Base-by-base conservation (phyloP, 2,329 filamentous ascomycete species). In the Colletotrichum simmondsii region DNA sequence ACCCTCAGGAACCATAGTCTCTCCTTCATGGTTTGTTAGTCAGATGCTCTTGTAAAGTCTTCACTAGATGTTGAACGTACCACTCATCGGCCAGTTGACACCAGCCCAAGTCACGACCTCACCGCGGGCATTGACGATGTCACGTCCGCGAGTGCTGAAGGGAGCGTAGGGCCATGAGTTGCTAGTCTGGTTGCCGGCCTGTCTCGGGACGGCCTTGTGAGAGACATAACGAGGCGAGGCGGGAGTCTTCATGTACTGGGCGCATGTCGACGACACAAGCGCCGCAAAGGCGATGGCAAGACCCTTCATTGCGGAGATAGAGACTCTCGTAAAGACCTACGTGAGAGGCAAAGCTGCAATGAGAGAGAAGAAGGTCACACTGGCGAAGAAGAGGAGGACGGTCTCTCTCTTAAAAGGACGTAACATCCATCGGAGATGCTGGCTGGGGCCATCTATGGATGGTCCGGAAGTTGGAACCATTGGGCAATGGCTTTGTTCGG, bases 1-100 rank as follows among this genome's bases (percentile, higher is more conserved):
- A 7, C 88, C 88, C 76, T 90, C 88, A 0, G 88, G 88, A 3
- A 90, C 83, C 87, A 90, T 89, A n/a, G 86, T 83, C 37, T 89
- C 87, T 65, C 85, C 86, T 24, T 88, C 86, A 1, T 88, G 5
- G 87, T 81, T 74, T 88, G 85, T 80, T 87, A 86, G 81, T 90
- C 85, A 91, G 83, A 61, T 89, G 89, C 77, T 91, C 89, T 42
- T 89, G 89, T 16, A 16, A 5, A 16, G 5, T 6, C 86, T 83
- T 16, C 12, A 4, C 8, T 22, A 14, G 14, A 49, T 90, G 83
- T 81, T 89, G 87, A 68, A 86, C 82, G 75, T 91, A 88, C 84
- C 83, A 42, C 85, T 84, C 8, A 86, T 88, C 14, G 87, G 86
- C 88, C 87, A 90, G 73, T 90, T 90, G 6, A 84, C 82, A 2